Base-by-base conservation (phyloP, 805 yeast genomes). In the Kodamaea sagamina region DNA sequence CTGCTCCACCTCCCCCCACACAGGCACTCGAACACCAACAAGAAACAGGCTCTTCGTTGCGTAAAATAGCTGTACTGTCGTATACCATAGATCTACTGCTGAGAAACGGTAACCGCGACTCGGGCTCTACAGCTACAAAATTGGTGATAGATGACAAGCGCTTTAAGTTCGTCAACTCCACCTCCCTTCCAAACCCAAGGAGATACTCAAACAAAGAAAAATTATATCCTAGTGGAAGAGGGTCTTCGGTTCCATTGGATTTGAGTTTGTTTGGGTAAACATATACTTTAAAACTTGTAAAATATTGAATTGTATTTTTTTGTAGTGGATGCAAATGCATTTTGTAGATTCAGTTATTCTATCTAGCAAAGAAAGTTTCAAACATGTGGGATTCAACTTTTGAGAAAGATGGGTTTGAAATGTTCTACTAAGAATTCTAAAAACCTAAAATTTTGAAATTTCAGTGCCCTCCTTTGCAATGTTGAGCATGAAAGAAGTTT, bases 171-270 rank as follows among this genome's bases (percentile, higher is more conserved):
- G 58, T 69, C 3, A 86, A 86, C 59, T 74, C 77, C 12, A 63
- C 67, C 32, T 84, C 88, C 17, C 69, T 93, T 35, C 98, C 99
- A 0, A 81, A 80, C 52, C 98, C 99, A n/a, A 74, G 98, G 51
- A 75, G 77, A 39, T 89, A 86, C 57, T 81, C 77, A 41, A 48
- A 42, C 22, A 56, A 50, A 12, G 77, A 77, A 46, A 89, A 92
- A 61, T 68, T 89, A 50, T 93, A 93, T 66, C 97, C 98, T 12
- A 87, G 96, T 65, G 98, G 98, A 10, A 77, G 96, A 53, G 98
- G 98, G 3, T 79, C 89, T 21, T 86, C 96, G 25, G 93, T 90
- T 27, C 97, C 97, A 1, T 67, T 90, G 48, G 81, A 87, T 52
- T 68, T 90, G 43, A 61, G 74, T 42, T 24, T 24, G 26, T 38